Evolutionary conservation across 164 flowering plant species (phyloP).

Genomic region (Cinnamomum micranthum): DNA sequence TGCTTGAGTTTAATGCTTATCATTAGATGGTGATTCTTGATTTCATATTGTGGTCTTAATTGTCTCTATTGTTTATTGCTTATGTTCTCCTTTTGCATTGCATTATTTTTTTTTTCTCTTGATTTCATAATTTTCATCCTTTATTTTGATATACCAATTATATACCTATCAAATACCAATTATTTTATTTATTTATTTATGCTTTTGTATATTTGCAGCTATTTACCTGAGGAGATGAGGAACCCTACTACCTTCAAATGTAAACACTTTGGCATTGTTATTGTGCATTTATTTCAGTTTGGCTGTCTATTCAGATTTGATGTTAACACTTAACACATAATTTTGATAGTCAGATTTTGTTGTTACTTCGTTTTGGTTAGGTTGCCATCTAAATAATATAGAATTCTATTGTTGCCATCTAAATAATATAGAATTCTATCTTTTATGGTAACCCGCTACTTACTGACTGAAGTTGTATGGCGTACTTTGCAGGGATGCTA

Average conservation of each 20-base stretch:
- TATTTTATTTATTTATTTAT: background rate
- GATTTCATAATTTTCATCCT: background rate
- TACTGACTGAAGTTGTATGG: background rate
- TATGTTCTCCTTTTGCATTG: background rate
- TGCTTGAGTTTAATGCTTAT: background rate
- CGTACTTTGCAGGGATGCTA: constrained; percentile 69
- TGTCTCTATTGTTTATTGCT: background rate
- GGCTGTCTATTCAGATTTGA: background rate
- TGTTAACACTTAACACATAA: background rate
- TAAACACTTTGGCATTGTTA: constrained; percentile 20
- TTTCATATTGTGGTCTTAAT: background rate
- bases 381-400: background rate
- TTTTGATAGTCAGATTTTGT: background rate
- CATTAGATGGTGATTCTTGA: background rate
- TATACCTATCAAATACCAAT: background rate
- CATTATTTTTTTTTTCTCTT: background rate
- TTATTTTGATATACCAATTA: background rate
- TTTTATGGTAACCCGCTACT: background rate
- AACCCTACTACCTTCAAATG: constrained; percentile 82
- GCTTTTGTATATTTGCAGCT: constrained; percentile 36
- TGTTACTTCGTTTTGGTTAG: background rate
- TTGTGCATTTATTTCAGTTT: background rate
- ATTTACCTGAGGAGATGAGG: constrained; percentile 93
- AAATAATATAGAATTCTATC: background rate
- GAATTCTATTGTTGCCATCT: background rate